phyloP scores from a whole-genome alignment of 805 yeast genomes.

The Candida namnaoensis region DNA sequence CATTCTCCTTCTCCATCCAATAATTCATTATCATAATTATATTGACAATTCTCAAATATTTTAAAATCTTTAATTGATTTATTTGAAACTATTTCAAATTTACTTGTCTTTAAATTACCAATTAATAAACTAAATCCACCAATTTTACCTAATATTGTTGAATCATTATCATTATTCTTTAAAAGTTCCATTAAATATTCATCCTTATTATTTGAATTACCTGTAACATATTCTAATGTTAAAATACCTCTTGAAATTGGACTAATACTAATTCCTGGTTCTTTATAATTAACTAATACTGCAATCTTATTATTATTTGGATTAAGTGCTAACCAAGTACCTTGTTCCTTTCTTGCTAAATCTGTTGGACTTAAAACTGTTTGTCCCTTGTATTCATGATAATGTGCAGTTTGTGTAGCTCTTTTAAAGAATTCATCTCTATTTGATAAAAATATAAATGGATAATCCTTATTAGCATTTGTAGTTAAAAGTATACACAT shows the following conservation, averaged over 20 bases:
- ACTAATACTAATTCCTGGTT: slow-evolving; percentile 20
- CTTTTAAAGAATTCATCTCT: slow-evolving; percentile 80
- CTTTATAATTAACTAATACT: slow-evolving; percentile 69
- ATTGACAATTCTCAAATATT: slow-evolving; percentile 9
- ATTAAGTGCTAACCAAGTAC: slow-evolving; percentile 87
- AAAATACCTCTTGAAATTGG: slow-evolving; percentile 36
- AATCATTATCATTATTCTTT: slow-evolving; percentile 7
- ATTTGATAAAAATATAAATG: slow-evolving; percentile 71
- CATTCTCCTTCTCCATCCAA: slow-evolving; percentile 15
- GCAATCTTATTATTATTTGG: slow-evolving; percentile 48
- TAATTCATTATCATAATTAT: slow-evolving; percentile 1
- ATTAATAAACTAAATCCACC: slow-evolving; percentile 26
- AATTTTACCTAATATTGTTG: slow-evolving; percentile 13
- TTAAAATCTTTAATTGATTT: slow-evolving; percentile 20
- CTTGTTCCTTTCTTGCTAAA: slow-evolving; percentile 61
- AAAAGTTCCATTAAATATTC: slow-evolving; percentile 13
- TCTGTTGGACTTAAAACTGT: slow-evolving; percentile 62
- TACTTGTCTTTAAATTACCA: slow-evolving; percentile 23
- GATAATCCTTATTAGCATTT: slow-evolving; percentile 61
- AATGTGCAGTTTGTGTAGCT: slow-evolving; percentile 52
- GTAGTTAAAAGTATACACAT: slow-evolving; percentile 82
- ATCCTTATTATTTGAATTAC: slow-evolving; percentile 10
- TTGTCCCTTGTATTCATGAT: slow-evolving; percentile 22
- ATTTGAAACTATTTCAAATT: slow-evolving; percentile 20
- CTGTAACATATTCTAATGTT: slow-evolving; percentile 29